Base-by-base conservation (phyloP, 1,284 basidiomycete genomes). In the Irpex rosettiformis region DNA sequence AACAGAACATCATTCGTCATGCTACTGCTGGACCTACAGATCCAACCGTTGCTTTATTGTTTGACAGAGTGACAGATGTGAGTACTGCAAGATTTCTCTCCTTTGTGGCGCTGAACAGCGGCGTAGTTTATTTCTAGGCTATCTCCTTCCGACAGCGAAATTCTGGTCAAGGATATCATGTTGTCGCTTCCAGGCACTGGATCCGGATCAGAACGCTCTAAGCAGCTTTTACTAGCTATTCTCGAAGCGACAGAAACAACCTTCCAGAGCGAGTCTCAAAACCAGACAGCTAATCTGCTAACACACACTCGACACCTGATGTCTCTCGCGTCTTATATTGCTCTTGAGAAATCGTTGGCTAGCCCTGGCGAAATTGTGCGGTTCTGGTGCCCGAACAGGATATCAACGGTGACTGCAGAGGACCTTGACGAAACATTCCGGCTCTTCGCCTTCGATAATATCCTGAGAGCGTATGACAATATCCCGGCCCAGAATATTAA, bases 121-220 rank as follows among this genome's bases (percentile, higher is more conserved):
- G 6, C 22, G 54, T 60, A 88, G 86, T 80, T 80, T 13, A 73
- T 86, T 24, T 70, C 77, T 4, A 81, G 77, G 66, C 67, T 84
- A 52, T 65, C 69, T 22, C 61, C 71, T 4, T 55, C 62, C 22
- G 80, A 85, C 55, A 70, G 77, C 33, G 75, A 78, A 42, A 71
- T 73, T 30, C 79, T 86, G 55, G 74, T 85, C 29, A 79, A 79
- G 60, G 78, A 84, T 45, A 73, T 88, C 33, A 73, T 88, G 3
- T 56, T 80, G 16, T 71, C 75, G 25, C 68, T 88, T 37, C 76
- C 79, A 3, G 78, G 78, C 4, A 85, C 77, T 69, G 71, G 61
- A 52, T 61, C 68, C 3, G 67, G 64, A 33, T 74, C 75, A 11
- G 56, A 69, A 24, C 74, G 74, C 25, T 79, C 45, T 6, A 40